Percentiles rank a stretch among this genome's conserved stretches.
phyloP scores from a whole-genome alignment of 768 basidiomycete species.

The Obba rivulosa region DNA sequence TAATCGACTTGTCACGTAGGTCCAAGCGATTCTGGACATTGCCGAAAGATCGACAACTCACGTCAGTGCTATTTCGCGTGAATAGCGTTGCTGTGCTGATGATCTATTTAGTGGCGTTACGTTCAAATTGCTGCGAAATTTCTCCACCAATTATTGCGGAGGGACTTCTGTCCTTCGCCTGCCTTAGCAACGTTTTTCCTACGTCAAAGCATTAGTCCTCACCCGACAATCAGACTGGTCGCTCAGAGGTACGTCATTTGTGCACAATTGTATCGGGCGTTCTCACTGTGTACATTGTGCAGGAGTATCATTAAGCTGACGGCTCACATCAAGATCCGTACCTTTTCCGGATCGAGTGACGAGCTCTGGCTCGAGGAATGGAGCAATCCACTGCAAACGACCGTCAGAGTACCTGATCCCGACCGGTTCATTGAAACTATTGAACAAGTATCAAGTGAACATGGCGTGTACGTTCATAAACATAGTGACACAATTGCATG shows the following conservation, averaged over 20 bases:
- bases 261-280: neutral
- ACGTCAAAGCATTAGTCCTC: slow-evolving; percentile 61
- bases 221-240: slow-evolving; percentile 58
- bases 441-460: slow-evolving; percentile 16
- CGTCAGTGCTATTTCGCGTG: slow-evolving; percentile 37
- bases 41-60: slow-evolving; percentile 63
- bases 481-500: neutral
- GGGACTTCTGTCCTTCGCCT: slow-evolving; percentile 51
- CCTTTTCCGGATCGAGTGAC: slow-evolving; percentile 54
- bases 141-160: slow-evolving; percentile 53
- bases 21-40: slow-evolving; percentile 54
- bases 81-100: slow-evolving; percentile 1
- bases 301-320: slow-evolving; percentile 67
- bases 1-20: slow-evolving; percentile 30
- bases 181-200: slow-evolving; percentile 60
- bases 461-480: slow-evolving; percentile 5
- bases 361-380: slow-evolving; percentile 75
- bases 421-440: slow-evolving; percentile 45
- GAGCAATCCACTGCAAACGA: slow-evolving; percentile 52
- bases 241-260: slow-evolving; percentile 50
- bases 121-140: slow-evolving; percentile 65
- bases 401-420: slow-evolving; percentile 43
- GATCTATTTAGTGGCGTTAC: slow-evolving; percentile 68
- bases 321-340: slow-evolving; percentile 70
- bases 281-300: slow-evolving; percentile 1